These are phyloP conservation scores for Candida neerlandica DNA, from an alignment of 1,139 yeast genomes.

Conservation along the genomic window DNA sequence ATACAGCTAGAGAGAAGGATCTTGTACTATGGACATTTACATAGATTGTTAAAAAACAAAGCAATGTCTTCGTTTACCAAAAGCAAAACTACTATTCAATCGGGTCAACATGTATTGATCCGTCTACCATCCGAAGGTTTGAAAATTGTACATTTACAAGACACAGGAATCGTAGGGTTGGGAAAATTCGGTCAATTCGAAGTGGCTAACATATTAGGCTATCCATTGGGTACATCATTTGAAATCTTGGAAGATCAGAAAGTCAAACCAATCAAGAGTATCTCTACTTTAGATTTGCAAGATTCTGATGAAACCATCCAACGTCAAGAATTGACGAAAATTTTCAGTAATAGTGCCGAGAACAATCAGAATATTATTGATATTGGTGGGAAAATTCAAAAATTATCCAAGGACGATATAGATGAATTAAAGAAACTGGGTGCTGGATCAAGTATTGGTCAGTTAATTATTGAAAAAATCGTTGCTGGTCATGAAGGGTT, in stretches of 20 bases:
- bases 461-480: slow-evolving; percentile 77
- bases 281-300: slow-evolving; percentile 31
- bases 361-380: slow-evolving; percentile 74
- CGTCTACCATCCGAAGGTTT: slow-evolving; percentile 80
- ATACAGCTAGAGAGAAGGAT: not conserved
- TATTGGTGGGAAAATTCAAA: slow-evolving; percentile 76
- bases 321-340: slow-evolving; percentile 41
- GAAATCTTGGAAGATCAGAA: slow-evolving; percentile 68
- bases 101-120: slow-evolving; percentile 63
- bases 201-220: slow-evolving; percentile 75
- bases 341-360: slow-evolving; percentile 50
- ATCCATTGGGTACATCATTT: slow-evolving; percentile 85
- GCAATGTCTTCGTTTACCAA: slow-evolving; percentile 3
- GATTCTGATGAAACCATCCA: slow-evolving; percentile 27
- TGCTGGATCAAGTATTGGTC: slow-evolving; percentile 67
- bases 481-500: slow-evolving; percentile 84
- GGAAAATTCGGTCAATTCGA: slow-evolving; percentile 92
- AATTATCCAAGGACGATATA: slow-evolving; percentile 71
- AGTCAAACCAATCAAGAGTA: slow-evolving; percentile 50
- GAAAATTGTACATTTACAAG: slow-evolving; percentile 66
- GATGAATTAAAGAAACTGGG: slow-evolving; percentile 74
- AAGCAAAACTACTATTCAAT: slow-evolving; percentile 30
- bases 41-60: not conserved
- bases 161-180: slow-evolving; percentile 62
- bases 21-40: too few relatives aligned